phyloP scores from a whole-genome alignment of 179 eudicot genomes.

The Actinidia arguta region DNA sequence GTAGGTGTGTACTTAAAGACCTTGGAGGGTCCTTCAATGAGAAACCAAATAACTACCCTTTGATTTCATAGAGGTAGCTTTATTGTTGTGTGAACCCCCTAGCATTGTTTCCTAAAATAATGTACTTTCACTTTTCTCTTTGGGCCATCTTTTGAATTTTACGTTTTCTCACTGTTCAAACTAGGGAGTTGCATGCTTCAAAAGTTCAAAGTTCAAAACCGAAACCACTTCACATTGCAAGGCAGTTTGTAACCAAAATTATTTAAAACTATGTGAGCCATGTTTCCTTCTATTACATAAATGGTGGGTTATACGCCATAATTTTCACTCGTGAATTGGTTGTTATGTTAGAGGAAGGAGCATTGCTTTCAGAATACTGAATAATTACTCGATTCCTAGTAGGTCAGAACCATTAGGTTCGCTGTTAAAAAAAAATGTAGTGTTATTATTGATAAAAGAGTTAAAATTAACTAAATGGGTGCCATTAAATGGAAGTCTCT shows the following conservation, averaged over 20 bases:
- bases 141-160: constrained; percentile 14
- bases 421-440: too few relatives aligned
- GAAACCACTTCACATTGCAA: not conserved
- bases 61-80: constrained; percentile 10
- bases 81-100: not conserved
- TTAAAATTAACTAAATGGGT: too few relatives aligned
- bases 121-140: not conserved
- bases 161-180: not conserved
- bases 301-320: not conserved
- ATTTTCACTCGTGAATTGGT: too few relatives aligned
- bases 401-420: too few relatives aligned
- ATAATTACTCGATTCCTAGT: too few relatives aligned
- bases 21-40: not conserved
- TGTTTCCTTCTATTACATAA: not conserved
- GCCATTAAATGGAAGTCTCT: too few relatives aligned
- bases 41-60: constrained; percentile 5
- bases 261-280: not conserved
- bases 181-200: not conserved
- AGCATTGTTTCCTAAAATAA: not conserved
- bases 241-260: too few relatives aligned
- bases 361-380: not conserved
- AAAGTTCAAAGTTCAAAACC: not conserved
- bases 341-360: too few relatives aligned
- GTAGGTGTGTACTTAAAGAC: not conserved
- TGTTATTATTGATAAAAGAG: too few relatives aligned